Percentiles rank a stretch among this genome's conserved stretches.
phyloP scores from a whole-genome alignment of 345 rosid genomes.

The Rhodamnia rubescens region DNA sequence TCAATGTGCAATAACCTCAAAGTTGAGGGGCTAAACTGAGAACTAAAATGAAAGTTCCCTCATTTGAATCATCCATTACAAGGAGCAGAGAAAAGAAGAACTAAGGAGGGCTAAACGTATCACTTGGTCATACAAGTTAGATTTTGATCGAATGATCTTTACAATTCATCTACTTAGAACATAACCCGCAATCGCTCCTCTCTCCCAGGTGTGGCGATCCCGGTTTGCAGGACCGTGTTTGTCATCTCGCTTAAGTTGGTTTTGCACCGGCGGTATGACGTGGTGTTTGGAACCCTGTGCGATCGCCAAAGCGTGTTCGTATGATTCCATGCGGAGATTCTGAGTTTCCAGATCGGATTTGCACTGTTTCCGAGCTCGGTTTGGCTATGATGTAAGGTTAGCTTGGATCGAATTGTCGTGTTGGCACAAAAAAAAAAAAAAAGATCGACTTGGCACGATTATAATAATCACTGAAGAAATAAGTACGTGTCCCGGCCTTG shows the following conservation, averaged over 20 bases:
- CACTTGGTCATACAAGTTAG: background rate
- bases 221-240: background rate
- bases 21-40: background rate
- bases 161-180: background rate
- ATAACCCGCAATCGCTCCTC: background rate
- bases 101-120: background rate
- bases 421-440: background rate
- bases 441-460: background rate
- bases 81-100: background rate
- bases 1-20: background rate
- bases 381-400: background rate
- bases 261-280: background rate
- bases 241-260: background rate
- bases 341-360: background rate
- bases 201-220: background rate
- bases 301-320: background rate
- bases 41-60: background rate
- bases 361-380: background rate
- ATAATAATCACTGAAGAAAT: background rate
- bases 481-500: background rate
- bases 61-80: background rate
- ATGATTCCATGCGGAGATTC: background rate
- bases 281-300: too few relatives aligned
- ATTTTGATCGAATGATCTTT: background rate
- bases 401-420: background rate